Evolutionary conservation across 176 grass and related monocot species (phyloP).

Genomic region (Phoenix roebelenii): DNA sequence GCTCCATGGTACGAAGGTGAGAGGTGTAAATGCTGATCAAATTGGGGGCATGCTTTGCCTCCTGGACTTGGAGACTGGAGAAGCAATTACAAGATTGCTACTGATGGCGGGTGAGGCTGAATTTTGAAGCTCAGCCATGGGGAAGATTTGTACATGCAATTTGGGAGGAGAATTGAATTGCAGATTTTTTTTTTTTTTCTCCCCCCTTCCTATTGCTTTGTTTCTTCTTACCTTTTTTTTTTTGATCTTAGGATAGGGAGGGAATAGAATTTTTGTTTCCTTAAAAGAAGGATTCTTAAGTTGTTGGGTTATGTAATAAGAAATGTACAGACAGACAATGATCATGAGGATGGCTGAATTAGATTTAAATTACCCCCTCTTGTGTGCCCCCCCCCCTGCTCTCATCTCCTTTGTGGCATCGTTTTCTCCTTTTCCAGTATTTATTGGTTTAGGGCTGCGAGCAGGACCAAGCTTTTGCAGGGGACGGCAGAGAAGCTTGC

Average conservation of each 20-base stretch:
- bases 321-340: constrained; percentile 59
- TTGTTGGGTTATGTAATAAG: constrained; percentile 40
- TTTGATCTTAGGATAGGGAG: constrained; percentile 31
- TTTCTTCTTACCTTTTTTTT: constrained; percentile 6
- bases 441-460: constrained; percentile 36
- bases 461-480: constrained; percentile 2
- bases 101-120: constrained; percentile 22
- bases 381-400: constrained; percentile 14
- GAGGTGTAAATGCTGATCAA: not conserved
- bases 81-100: not conserved
- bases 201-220: constrained; percentile 8
- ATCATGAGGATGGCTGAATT: constrained; percentile 44
- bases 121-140: constrained; percentile 47
- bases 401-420: constrained; percentile 25
- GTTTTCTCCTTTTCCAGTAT: constrained; percentile 48
- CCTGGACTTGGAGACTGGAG: too few relatives aligned
- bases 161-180: constrained; percentile 22
- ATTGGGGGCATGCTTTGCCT: not conserved
- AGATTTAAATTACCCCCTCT: constrained; percentile 38
- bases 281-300: constrained; percentile 57
- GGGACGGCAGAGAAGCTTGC: too few relatives aligned
- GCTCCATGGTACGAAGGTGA: too few relatives aligned
- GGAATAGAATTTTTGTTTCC: constrained; percentile 41
- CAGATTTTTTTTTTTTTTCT: constrained; percentile 31
- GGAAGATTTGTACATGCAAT: constrained; percentile 37